Percentiles rank a stretch among this genome's conserved stretches.
These are phyloP conservation scores for Diatrype stigma DNA, from an alignment of 2,329 filamentous ascomycete species.

Conservation along the genomic window DNA sequence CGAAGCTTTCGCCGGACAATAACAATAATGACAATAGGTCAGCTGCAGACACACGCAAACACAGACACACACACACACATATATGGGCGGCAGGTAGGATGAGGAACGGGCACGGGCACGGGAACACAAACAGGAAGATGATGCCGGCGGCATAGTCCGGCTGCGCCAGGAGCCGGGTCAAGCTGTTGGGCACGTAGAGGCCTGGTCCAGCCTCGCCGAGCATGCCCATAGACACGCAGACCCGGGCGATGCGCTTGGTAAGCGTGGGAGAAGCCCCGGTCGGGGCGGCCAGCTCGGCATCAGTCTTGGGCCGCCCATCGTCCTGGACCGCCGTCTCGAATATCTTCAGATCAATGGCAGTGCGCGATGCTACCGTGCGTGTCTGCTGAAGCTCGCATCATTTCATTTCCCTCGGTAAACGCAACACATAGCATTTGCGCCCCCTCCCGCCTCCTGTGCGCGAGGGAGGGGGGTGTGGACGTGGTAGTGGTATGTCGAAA, in stretches of 20 bases:
- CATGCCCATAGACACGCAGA: conserved; percentile 16
- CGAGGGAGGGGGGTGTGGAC: too few relatives aligned
- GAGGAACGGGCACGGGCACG: neutral
- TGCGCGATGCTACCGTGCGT: conserved; percentile 10
- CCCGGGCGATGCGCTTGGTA: conserved; percentile 11
- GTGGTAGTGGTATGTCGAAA: too few relatives aligned
- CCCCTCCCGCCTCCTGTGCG: too few relatives aligned
- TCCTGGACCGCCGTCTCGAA: conserved; percentile 11
- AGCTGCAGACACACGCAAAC: too few relatives aligned
- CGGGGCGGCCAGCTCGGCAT: conserved; percentile 9
- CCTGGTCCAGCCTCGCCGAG: conserved; percentile 11
- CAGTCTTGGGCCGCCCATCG: conserved; percentile 7
- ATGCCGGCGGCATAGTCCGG: conserved; percentile 9
- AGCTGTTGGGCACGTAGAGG: conserved; percentile 11
- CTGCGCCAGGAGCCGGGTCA: conserved; percentile 7
- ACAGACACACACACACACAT: too few relatives aligned
- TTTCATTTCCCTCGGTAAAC: too few relatives aligned
- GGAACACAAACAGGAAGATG: conserved; percentile 7
- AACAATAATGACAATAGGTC: neutral
- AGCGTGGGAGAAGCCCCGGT: conserved; percentile 11
- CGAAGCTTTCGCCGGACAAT: conserved; percentile 4
- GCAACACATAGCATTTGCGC: too few relatives aligned
- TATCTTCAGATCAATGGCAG: conserved; percentile 14
- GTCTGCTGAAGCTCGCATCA: too few relatives aligned
- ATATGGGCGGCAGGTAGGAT: neutral